Evolutionary conservation across 2,329 filamentous ascomycete genomes (phyloP), one percentile per base, ranked within the genome.

Genomic region (Berkeleyomyces rouxiae): DNA sequence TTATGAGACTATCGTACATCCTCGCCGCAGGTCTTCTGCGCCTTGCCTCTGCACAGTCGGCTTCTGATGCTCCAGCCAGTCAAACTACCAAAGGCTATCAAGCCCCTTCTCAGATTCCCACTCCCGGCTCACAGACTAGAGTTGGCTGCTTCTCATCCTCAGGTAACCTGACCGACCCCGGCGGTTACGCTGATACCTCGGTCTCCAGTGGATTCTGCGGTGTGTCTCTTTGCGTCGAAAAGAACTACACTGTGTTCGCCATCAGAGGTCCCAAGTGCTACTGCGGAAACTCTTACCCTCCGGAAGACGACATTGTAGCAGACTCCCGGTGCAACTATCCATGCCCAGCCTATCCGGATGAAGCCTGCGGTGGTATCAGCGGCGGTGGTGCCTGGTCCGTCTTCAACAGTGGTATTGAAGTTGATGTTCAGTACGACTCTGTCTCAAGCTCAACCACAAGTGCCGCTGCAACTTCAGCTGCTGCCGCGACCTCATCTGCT

Each of bases 221-320:
- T 7, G 67, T 66, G 11, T 39, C 67, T 0, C 59, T 68, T 1
- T 82, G 79, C 68, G 69, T 72, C 2, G 69, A 72, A 0, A 68
- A 75, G 6, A 77, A 79, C 43, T 75, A 72, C 40, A 67, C 78
- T 1, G 86, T 90, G 6, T 82, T 85, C 68, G 88, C 78, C 40
- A 74, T 88, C 53, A 81, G 78, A 6, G 77, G 78, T 16, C 81
- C 81, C 13, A 76, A 77, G 16, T 96, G 90, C 74, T 88, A 78
- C 69, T 95, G 90, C 69, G 90, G 90, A 64, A 74, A 82, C 66
- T 73, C 77, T 64, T 78, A 91, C 58, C 90, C 90, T 0, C 76
- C 83, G 13, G 68, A 75, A 46, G 74, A 74, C 13, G 75, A 75
- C 47, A 70, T 84, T 65, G 79, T 82, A 5, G 74, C 78, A 53